Evolutionary conservation across 1,284 basidiomycete species (phyloP).

Genomic region (Leccinum subrobustum): DNA sequence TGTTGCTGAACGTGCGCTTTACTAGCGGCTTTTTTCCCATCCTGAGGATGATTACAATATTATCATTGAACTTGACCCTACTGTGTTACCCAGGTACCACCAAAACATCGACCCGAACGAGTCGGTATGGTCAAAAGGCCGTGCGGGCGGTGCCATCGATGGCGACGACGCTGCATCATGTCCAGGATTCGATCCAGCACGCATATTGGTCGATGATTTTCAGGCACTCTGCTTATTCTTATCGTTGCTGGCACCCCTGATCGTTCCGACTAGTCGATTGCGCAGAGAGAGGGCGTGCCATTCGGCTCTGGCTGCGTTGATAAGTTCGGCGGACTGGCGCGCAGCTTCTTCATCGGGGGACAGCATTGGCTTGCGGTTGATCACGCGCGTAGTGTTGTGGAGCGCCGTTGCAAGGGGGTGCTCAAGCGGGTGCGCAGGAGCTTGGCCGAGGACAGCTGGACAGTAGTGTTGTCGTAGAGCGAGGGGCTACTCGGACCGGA

Average conservation of each 20-base stretch:
- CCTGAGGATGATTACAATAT: constrained; percentile 87
- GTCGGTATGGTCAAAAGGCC: constrained; percentile 41
- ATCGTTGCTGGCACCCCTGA: not conserved
- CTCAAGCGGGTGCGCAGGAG: no score
- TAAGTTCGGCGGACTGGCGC: no score
- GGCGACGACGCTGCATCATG: constrained; percentile 35
- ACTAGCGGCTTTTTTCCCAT: constrained; percentile 79
- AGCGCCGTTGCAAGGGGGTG: no score
- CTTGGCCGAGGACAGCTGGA: no score
- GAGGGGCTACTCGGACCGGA: no score
- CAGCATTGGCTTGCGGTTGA: no score
- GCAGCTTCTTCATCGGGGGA: no score
- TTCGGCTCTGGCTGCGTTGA: no score
- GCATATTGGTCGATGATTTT: constrained; percentile 66
- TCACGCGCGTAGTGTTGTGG: no score
- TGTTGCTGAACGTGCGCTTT: constrained; percentile 9
- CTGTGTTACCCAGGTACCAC: constrained; percentile 69
- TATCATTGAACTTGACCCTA: constrained; percentile 71
- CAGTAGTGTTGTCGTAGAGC: no score
- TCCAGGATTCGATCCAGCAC: constrained; percentile 83
- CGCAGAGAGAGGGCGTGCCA: no score
- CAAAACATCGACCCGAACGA: constrained; percentile 59
- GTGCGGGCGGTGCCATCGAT: constrained; percentile 50
- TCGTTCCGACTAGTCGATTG: constrained; percentile 46
- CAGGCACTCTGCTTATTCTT: constrained; percentile 39